Conservation (phyloP, 139 green algal species). For the Axilococcus clingmanii region DNA sequence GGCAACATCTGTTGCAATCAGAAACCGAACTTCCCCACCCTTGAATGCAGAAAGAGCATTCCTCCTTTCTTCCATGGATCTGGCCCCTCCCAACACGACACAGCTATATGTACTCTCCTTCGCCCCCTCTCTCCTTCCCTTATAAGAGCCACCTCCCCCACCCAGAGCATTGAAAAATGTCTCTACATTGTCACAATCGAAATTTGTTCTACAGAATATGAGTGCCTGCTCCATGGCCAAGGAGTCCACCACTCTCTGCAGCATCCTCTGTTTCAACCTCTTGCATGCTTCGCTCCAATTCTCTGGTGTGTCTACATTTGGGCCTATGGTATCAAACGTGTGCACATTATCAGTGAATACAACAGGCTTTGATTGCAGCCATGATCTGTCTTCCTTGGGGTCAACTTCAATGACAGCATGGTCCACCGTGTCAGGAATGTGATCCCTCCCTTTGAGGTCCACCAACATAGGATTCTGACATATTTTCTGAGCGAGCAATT, state of each 20-base stretch:
- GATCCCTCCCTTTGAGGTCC: slow-evolving; percentile 69
- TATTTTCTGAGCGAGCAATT: slow-evolving; percentile 36
- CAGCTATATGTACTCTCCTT: slow-evolving; percentile 65
- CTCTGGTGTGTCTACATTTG: slow-evolving; percentile 21
- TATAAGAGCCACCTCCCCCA: slow-evolving; percentile 4
- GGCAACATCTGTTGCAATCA: slow-evolving; percentile 83
- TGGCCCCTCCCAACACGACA: slow-evolving; percentile 53
- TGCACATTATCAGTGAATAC: slow-evolving; percentile 59
- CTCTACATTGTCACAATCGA: slow-evolving; percentile 74
- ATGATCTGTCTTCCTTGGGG: slow-evolving; percentile 48
- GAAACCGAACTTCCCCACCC: slow-evolving; percentile 65
- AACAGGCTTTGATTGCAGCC: slow-evolving; percentile 49
- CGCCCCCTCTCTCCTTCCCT: slow-evolving; percentile 3
- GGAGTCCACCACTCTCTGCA: slow-evolving; percentile 19
- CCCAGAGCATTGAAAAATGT: slow-evolving; percentile 49
- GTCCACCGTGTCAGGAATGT: slow-evolving; percentile 71
- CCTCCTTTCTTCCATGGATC: slow-evolving; percentile 60
- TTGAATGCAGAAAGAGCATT: slow-evolving; percentile 62
- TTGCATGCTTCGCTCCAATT: slow-evolving; percentile 52
- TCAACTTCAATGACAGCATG: slow-evolving; percentile 56
- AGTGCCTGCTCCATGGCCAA: slow-evolving; percentile 21
- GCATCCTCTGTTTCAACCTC: slow-evolving; percentile 63
- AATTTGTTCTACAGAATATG: slow-evolving; percentile 66
- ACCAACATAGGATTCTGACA: slow-evolving; percentile 66
- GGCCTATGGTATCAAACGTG: slow-evolving; percentile 25